These are phyloP conservation scores for Gynochthodes officinalis DNA, from an alignment of 257 asterid species.

Conservation along the genomic window DNA sequence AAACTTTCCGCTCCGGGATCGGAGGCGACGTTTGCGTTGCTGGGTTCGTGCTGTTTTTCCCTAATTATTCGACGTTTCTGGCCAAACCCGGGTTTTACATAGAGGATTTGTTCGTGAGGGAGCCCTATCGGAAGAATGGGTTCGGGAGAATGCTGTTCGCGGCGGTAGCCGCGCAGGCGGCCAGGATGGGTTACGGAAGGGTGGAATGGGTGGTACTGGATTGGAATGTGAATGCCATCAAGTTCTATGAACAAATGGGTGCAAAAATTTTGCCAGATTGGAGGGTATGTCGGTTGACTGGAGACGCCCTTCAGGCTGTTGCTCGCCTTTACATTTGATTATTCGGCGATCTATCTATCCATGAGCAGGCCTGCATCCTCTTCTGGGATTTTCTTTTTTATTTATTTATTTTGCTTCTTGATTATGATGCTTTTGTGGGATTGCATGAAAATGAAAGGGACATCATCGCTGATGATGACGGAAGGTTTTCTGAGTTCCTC, in stretches of 20 bases:
- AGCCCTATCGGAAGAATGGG: constrained; percentile 79
- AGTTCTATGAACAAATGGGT: constrained; percentile 81
- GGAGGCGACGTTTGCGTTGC: constrained; percentile 39
- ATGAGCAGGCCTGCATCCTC: not conserved
- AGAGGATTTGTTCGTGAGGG: constrained; percentile 83
- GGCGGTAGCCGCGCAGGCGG: constrained; percentile 84
- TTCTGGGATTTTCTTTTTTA: not conserved
- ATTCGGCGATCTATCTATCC: not conserved
- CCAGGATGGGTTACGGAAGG: constrained; percentile 80
- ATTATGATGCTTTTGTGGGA: not conserved
- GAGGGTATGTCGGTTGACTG: constrained; percentile 78
- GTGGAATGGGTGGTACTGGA: constrained; percentile 96
- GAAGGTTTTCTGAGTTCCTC: not conserved
- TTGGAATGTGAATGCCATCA: constrained; percentile 69
- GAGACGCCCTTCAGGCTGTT: constrained; percentile 62
- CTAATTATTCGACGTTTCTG: constrained; percentile 70
- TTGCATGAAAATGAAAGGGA: not conserved
- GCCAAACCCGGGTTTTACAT: constrained; percentile 84
- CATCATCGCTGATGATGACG: not conserved
- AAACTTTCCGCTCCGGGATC: constrained; percentile 38
- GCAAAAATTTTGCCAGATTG: constrained; percentile 73
- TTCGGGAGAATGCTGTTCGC: constrained; percentile 61
- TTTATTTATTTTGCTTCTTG: not conserved
- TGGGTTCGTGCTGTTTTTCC: constrained; percentile 77
- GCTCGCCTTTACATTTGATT: constrained; percentile 41